These are phyloP conservation scores for Scytalidium lignicola DNA, from an alignment of 2,329 filamentous ascomycete genomes.

Conservation along the genomic window DNA sequence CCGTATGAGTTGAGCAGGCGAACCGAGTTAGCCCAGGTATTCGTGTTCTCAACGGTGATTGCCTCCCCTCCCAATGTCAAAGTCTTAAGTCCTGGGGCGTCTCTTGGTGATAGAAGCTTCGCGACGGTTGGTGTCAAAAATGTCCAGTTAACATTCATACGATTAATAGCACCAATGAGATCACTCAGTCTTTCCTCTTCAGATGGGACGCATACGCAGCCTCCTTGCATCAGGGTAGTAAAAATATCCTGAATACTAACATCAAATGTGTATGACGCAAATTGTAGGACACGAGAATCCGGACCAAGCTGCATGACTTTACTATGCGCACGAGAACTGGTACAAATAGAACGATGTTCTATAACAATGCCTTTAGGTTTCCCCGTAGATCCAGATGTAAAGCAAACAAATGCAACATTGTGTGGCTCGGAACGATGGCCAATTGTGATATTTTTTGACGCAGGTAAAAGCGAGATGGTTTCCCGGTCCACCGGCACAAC, in stretches of 20 bases:
- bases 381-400: slow-evolving; percentile 45
- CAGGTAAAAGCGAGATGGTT: no score
- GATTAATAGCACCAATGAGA: slow-evolving; percentile 10
- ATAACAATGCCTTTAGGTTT: slow-evolving; percentile 33
- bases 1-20: background rate
- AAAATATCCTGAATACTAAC: slow-evolving; percentile 15
- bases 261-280: slow-evolving; percentile 16
- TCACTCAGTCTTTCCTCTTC: slow-evolving; percentile 15
- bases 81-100: slow-evolving; percentile 18
- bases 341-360: slow-evolving; percentile 10
- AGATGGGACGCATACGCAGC: slow-evolving; percentile 17
- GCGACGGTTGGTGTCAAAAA: slow-evolving; percentile 17
- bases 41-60: slow-evolving; percentile 5
- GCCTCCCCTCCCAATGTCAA: slow-evolving; percentile 16
- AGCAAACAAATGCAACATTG: slow-evolving; percentile 4
- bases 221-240: slow-evolving; percentile 14
- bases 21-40: background rate
- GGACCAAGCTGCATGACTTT: slow-evolving; percentile 2
- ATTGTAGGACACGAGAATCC: slow-evolving; percentile 10
- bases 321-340: slow-evolving; percentile 5
- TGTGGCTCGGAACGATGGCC: no score
- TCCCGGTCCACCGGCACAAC: background rate
- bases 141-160: slow-evolving; percentile 11
- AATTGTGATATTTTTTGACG: no score
- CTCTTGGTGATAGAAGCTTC: slow-evolving; percentile 27